Evolutionary conservation across 2,329 filamentous ascomycete species (phyloP), one percentile per base, ranked within the genome.

Genomic region (Apiospora sp.): DNA sequence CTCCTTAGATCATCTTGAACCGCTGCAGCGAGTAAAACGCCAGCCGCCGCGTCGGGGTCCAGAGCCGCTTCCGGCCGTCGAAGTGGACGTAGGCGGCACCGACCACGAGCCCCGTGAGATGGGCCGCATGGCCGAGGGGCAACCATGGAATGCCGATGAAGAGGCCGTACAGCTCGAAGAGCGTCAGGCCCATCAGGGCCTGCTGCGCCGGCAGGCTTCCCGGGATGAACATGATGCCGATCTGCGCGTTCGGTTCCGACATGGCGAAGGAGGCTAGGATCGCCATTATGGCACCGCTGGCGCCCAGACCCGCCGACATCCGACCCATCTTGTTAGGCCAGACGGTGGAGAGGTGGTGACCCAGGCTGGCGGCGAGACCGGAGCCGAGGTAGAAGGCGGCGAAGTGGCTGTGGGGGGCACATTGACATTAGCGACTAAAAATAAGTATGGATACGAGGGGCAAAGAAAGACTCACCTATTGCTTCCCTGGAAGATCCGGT

Each of bases 361-460:
- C 78, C 10, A 80, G 70, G 8, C 71, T 74, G 48, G 78, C 74
- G 37, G 79, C 27, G 43, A 79, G 76, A 7, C 76, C 78, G 24
- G 78, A 44, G 1, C 77, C 77, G 49, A 79, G 75, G 71, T 76
- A 80, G 74, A 80, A 80, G 13, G 79, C 79, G 0, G 73, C 69
- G n/a, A 79, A 73, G 70, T 80, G 79, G 44, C 74, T 71, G 54
- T 41, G 30, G 6, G 34, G 6, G 5, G n/a, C 3, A 41, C 7
- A 67, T 72, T 2, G 10, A 12, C 3, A 16, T 69, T 30, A 49
- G 30, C 24, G 16, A 13, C 13, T 16, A 24, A 27, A 19, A 58
- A 30, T 5, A 14, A 24, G 2, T 13, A 14, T 30, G 12, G 13
- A 19, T 27, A 51, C 24, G n/a, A 6, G 13, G 27, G 2, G 5